phyloP scores from a whole-genome alignment of 257 asterid genomes.

The Solanum paucissectum region DNA sequence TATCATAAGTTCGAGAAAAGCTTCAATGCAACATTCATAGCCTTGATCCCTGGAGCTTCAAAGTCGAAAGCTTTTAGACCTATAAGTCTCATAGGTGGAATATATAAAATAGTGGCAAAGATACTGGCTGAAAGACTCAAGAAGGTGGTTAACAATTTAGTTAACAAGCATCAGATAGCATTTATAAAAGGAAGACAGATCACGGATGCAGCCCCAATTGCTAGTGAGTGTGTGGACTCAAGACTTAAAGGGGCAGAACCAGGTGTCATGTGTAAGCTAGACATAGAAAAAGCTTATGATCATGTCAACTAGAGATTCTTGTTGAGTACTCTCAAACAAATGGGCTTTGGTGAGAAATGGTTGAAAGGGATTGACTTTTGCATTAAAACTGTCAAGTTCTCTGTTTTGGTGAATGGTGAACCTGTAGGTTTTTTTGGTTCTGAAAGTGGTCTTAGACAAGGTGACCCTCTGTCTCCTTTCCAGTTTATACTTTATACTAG shows the following conservation, averaged over 20 bases:
- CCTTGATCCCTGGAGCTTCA: background rate
- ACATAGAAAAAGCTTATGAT: background rate
- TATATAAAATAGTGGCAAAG: background rate
- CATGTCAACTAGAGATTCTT: background rate
- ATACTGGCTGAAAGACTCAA: background rate
- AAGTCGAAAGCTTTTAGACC: background rate
- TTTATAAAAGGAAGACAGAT: background rate
- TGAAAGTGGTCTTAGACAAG: background rate
- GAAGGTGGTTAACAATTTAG: background rate
- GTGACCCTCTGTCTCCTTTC: background rate
- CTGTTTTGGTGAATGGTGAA: background rate
- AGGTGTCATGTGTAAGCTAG: background rate
- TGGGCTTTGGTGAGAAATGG: background rate
- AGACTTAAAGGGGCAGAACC: background rate
- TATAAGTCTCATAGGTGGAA: background rate
- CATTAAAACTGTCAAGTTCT: background rate
- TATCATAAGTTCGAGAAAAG: background rate
- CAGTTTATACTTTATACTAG: background rate
- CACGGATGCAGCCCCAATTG: background rate
- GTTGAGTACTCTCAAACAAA: background rate
- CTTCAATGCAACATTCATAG: background rate
- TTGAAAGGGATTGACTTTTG: background rate
- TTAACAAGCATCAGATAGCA: background rate
- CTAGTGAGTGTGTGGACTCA: background rate
- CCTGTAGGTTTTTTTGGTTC: background rate